These are phyloP conservation scores for Gamsiella multidivaricata DNA, from an alignment of 192 early-diverging fungal genomes.

Conservation along the genomic window DNA sequence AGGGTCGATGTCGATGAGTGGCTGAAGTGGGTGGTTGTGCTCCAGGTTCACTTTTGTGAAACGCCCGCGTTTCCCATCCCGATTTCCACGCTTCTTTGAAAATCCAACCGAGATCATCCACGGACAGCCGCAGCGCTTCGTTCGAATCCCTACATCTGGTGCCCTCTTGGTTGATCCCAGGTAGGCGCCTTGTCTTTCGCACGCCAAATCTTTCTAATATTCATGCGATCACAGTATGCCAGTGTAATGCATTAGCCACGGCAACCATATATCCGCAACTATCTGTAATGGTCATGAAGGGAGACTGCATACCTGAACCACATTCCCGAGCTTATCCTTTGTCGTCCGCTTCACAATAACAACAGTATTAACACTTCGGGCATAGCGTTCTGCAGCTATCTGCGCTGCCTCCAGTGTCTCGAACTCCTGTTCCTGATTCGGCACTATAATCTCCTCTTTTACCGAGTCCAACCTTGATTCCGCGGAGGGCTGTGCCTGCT, in stretches of 20 bases:
- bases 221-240: background rate
- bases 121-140: slow-evolving; percentile 50
- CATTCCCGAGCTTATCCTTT: slow-evolving; percentile 41
- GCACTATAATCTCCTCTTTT: slow-evolving; percentile 15
- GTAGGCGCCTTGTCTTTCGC: slow-evolving; percentile 47
- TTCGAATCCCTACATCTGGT: slow-evolving; percentile 16
- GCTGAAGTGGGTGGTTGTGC: slow-evolving; percentile 43
- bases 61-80: slow-evolving; percentile 47
- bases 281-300: too few relatives aligned
- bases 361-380: slow-evolving; percentile 31
- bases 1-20: slow-evolving; percentile 8
- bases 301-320: slow-evolving; percentile 53
- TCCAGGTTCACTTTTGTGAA: slow-evolving; percentile 43
- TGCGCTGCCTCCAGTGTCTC: slow-evolving; percentile 33
- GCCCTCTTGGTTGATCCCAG: slow-evolving; percentile 29
- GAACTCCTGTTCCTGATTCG: slow-evolving; percentile 37
- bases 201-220: slow-evolving; percentile 50
- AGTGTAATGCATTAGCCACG: too few relatives aligned
- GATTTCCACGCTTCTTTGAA: slow-evolving; percentile 48
- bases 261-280: too few relatives aligned
- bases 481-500: slow-evolving; percentile 6
- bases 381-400: slow-evolving; percentile 37
- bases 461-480: slow-evolving; percentile 2
- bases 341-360: slow-evolving; percentile 50
- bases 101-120: slow-evolving; percentile 56